These are phyloP conservation scores for Teratosphaeria gauchensis DNA, from an alignment of 2,329 filamentous ascomycete species.

Conservation along the genomic window DNA sequence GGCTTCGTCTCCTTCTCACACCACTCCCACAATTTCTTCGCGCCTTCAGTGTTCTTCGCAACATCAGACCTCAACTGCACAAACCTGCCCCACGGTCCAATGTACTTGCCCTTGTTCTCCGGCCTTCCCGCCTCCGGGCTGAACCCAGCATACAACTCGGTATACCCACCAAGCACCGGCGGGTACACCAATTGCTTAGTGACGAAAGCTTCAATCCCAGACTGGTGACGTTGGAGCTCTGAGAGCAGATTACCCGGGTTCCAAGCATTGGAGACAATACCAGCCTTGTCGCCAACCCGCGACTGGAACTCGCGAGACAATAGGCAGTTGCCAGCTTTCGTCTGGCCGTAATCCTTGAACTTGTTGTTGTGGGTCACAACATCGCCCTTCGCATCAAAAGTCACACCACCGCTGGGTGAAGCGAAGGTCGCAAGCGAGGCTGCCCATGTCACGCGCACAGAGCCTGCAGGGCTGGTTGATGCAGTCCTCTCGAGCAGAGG, in stretches of 20 bases:
- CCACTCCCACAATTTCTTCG: slow-evolving; percentile 32
- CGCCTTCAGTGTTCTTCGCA: slow-evolving; percentile 20
- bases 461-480: slow-evolving; percentile 15
- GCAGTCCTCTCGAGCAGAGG: slow-evolving; percentile 23
- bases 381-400: slow-evolving; percentile 9
- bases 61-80: slow-evolving; percentile 21
- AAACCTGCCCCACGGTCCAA: slow-evolving; percentile 27
- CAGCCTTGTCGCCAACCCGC: slow-evolving; percentile 10
- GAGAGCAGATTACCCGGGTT: slow-evolving; percentile 25
- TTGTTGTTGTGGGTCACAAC: slow-evolving; percentile 10
- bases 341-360: slow-evolving; percentile 18
- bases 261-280: slow-evolving; percentile 20
- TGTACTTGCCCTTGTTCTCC: slow-evolving; percentile 20
- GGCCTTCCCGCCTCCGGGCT: slow-evolving; percentile 13
- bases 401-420: slow-evolving; percentile 12
- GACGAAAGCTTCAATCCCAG: slow-evolving; percentile 2
- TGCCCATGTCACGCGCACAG: slow-evolving; percentile 24
- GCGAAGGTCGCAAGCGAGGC: slow-evolving; percentile 17
- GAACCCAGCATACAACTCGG: slow-evolving; percentile 24
- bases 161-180: slow-evolving; percentile 22
- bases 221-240: slow-evolving; percentile 21
- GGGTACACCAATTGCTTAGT: slow-evolving; percentile 13
- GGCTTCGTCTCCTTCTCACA: slow-evolving; percentile 27
- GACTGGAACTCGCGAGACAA: slow-evolving; percentile 16
- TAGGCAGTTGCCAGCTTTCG: slow-evolving; percentile 22